A percentile compares a stretch with the other conserved stretches of the same genome.
These are phyloP conservation scores for Dispira simplex DNA, from an alignment of 192 early-diverging fungal species.

Conservation along the genomic window DNA sequence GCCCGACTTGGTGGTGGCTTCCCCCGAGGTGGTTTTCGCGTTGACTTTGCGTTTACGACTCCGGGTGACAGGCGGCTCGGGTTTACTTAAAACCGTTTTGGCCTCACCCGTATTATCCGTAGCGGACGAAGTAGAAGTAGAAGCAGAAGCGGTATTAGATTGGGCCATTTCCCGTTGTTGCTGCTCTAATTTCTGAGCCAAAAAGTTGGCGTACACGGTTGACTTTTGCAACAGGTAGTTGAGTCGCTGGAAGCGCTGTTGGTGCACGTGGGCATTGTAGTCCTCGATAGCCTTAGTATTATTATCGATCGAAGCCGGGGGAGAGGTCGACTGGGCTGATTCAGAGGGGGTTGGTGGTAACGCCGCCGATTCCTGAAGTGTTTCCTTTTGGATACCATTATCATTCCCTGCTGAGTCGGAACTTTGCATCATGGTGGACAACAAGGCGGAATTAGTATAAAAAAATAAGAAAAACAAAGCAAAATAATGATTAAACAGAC, in stretches of 20 bases:
- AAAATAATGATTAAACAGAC: too few species aligned
- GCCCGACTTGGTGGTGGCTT: background rate
- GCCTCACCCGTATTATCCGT: background rate
- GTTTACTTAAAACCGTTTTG: background rate
- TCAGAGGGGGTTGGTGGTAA: too few species aligned
- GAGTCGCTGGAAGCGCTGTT: constrained; percentile 53
- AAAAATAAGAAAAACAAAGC: too few species aligned
- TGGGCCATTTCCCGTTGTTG: constrained; percentile 13
- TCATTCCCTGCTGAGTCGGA: too few species aligned
- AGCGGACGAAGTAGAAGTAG: background rate
- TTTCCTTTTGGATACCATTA: too few species aligned
- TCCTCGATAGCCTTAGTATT: constrained; percentile 38
- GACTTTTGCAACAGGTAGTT: constrained; percentile 72
- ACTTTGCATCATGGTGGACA: too few species aligned
- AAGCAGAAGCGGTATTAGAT: background rate
- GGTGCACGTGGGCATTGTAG: constrained; percentile 37
- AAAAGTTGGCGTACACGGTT: constrained; percentile 60
- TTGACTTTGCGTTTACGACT: constrained; percentile 5
- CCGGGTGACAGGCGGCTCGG: background rate
- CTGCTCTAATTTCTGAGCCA: constrained; percentile 55
- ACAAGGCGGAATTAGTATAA: too few species aligned
- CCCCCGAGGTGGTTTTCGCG: background rate
- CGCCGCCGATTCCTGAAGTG: too few species aligned
- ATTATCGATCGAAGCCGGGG: too few species aligned
- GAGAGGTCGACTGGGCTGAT: too few species aligned